Evolutionary conservation across 768 basidiomycete genomes (phyloP), one percentile per base, ranked within the genome.

Genomic region (Auricularia sp.): DNA sequence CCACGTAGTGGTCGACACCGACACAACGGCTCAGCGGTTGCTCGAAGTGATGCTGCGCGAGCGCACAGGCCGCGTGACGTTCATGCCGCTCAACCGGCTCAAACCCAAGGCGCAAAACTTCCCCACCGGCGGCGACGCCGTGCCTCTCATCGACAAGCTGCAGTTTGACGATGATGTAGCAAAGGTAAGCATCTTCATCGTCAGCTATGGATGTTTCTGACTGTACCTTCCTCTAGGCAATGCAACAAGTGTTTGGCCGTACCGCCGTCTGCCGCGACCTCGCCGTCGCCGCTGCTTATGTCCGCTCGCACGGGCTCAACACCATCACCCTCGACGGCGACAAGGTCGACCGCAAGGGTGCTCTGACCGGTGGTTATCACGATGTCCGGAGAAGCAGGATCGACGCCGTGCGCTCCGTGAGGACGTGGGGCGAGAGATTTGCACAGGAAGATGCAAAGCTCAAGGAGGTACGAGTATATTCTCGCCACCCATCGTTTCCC

Each of bases 241-340:
- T 98, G 76, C 86, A 93, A 70, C 97, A 98, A 72, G 95, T 98
- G 11, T 99, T 99, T 68, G 94, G 95, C 43, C 93, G 93, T 75
- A 98, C 96, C 0, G 93, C 95, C 73, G 92, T 99, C 29, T 98
- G 96, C 73, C 84, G 89, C 56, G 93, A 97, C 73, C 83, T 99
- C 64, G 87, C 88, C 8, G 88, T 93, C 67, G 95, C 94, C 29
- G 91, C 93, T 5, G 90, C 91, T 8, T 98, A 97, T 73, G 93
- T 95, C 61, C 90, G 96, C 74, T 90, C 87, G 69, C 94, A 98
- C 72, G 87, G 87, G 1, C 88, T 98, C 72, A 98, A 96, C 76
- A 94, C 93, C 23, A 98, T 98, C 74, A 99, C 97, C 1, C 83
- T 97, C 44, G 95, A 96, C 68, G 97, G 97, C 61, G 97, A 99